Evolutionary conservation across 2,329 filamentous ascomycete genomes (phyloP), one percentile per base, ranked within the genome.

Genomic region (Sclerotinia glacialis): DNA sequence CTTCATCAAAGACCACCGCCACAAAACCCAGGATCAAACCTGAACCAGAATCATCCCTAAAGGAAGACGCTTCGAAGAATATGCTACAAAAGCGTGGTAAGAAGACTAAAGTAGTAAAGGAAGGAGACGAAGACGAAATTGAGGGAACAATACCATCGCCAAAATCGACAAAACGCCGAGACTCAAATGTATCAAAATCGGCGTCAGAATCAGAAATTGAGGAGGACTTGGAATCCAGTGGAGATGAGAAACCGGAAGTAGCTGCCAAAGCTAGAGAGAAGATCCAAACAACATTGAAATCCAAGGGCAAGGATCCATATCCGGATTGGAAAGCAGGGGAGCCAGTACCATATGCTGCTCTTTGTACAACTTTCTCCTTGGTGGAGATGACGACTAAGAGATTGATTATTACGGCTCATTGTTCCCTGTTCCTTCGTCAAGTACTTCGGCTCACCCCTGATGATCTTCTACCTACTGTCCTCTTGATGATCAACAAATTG

Each of bases 401-500:
- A 65, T 80, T 99, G 53, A 83, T 93, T 69, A 99, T 99, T 69
- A 85, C 90, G 71, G 91, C 93, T 23, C 89, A 97, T 76, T 97
- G 93, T 78, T 90, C 93, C 1, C 83, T 92, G 1, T 98, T 99
- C 76, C 83, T 99, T 60, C 90, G 92, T 44, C 95, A 99, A 79
- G 94, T 99, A n/a, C 83, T 98, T 72, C 87, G 94, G 23, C 82
- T 99, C 46, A 97, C 93, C 0, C 95, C 95, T 0, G 83, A 88
- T 21, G 95, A 99, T 76, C 83, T 99, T 26, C 83, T 97, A 2
- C 88, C 93, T 0, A 97, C 92, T 0, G 89, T 98, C 31, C 83
- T 97, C 69, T 86, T 99, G 40, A 98, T 99, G 95, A 91, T 97
- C 78, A 97, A 97, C 80, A 98, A 98, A 78, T 86, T 99, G 34